Evolutionary conservation across 768 basidiomycete species (phyloP).

Genomic region (Symmetrospora coprosmae): DNA sequence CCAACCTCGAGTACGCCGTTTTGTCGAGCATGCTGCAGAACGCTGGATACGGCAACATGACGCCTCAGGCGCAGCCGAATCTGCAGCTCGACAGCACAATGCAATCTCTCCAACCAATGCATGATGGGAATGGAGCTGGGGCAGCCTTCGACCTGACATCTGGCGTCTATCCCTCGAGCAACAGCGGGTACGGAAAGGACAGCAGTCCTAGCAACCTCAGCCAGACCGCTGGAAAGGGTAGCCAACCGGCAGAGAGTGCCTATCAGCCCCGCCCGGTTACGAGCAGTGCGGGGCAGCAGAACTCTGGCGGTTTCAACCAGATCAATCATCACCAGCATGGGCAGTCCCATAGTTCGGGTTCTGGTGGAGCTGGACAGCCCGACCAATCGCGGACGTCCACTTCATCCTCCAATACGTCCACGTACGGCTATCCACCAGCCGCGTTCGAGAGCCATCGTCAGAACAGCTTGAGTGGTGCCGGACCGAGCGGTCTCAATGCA

Average conservation of each 20-base stretch:
- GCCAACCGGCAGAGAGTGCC: too few species aligned
- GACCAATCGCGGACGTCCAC: neutral
- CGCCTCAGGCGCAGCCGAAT: neutral
- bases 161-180: neutral
- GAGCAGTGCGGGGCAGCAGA: too few species aligned
- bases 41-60: slow-evolving; percentile 45
- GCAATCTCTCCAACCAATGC: neutral
- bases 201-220: neutral
- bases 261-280: too few species aligned
- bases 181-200: neutral
- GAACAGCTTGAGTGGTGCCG: too few species aligned
- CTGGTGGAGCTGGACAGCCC: neutral
- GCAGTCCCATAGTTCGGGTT: neutral
- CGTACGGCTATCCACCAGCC: slow-evolving; percentile 3
- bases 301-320: too few species aligned
- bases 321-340: too few species aligned
- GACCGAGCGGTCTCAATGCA: too few species aligned
- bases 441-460: neutral
- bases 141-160: too few species aligned
- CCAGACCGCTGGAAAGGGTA: too few species aligned
- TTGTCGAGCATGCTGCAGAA: slow-evolving; percentile 63
- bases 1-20: slow-evolving; percentile 88
- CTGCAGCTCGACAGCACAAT: neutral
- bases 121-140: too few species aligned
- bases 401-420: neutral